Evolutionary conservation across 2,329 filamentous ascomycete species (phyloP).

Genomic region (Reticulascus tulasneorum): DNA sequence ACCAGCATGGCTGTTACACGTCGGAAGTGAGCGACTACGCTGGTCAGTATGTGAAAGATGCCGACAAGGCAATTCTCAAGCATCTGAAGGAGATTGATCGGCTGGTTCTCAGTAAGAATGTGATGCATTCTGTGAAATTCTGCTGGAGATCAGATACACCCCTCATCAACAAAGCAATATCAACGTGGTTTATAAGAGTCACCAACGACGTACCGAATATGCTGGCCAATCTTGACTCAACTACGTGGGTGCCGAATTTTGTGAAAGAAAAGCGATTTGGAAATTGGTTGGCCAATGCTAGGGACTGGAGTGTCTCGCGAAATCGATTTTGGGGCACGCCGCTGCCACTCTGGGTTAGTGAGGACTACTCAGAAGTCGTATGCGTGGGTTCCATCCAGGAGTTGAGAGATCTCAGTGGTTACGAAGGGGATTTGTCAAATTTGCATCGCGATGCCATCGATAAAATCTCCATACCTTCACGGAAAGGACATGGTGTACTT

Average conservation of each 20-base stretch:
- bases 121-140: constrained; percentile 89
- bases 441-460: constrained; percentile 92
- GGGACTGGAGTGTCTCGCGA: constrained; percentile 92
- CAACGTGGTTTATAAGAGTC: constrained; percentile 93
- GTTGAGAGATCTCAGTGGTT: constrained; percentile 82
- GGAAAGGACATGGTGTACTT: constrained; percentile 78
- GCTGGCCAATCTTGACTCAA: constrained; percentile 83
- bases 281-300: constrained; percentile 86
- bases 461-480: constrained; percentile 87
- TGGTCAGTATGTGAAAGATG: constrained; percentile 85
- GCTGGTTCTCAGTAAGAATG: constrained; percentile 78
- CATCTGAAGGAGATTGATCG: constrained; percentile 73
- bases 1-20: constrained; percentile 77
- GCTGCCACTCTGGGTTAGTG: constrained; percentile 86
- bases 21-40: constrained; percentile 73
- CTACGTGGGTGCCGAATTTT: constrained; percentile 86
- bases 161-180: constrained; percentile 86
- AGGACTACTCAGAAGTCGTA: constrained; percentile 80
- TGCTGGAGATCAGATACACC: constrained; percentile 94
- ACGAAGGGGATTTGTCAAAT: constrained; percentile 75
- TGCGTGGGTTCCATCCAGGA: constrained; percentile 83
- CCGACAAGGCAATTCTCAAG: constrained; percentile 92
- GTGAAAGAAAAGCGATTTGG: constrained; percentile 90
- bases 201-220: constrained; percentile 79
- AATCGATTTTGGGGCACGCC: constrained; percentile 97